Evolutionary conservation across 176 grass and related monocot genomes (phyloP).

Genomic region (Phoenix dactylifera): DNA sequence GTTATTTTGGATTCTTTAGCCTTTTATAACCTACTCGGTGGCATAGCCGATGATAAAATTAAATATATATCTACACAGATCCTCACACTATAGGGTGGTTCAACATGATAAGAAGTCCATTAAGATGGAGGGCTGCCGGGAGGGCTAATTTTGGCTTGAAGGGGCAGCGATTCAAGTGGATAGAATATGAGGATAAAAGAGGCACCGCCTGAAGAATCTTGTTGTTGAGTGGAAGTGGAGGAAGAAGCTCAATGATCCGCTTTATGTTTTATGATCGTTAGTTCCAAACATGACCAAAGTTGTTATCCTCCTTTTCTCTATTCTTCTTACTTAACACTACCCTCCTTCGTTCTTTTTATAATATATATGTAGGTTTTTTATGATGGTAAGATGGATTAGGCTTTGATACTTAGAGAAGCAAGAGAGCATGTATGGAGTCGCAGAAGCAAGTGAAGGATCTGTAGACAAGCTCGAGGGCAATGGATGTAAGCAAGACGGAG

Average conservation of each 20-base stretch:
- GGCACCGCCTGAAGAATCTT: conserved; percentile 85
- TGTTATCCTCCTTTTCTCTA: not conserved
- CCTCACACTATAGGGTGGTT: conserved; percentile 1
- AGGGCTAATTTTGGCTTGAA: conserved; percentile 49
- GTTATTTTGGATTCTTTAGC: no score
- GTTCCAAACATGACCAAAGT: conserved; percentile 98
- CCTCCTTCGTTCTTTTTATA: no score
- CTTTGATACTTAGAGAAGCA: conserved; percentile 77
- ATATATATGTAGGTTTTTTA: no score
- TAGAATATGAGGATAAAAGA: conserved; percentile 74
- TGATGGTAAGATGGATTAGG: conserved; percentile 59
- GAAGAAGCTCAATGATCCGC: conserved; percentile 84
- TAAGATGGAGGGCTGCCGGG: conserved; percentile 3
- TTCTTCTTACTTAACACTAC: no score
- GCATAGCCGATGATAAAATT: not conserved
- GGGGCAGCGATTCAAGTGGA: conserved; percentile 49
- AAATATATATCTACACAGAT: no score
- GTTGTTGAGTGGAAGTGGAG: conserved; percentile 51
- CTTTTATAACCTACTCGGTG: conserved; percentile 1
- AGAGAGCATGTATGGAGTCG: conserved; percentile 83
- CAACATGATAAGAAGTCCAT: conserved; percentile 17
- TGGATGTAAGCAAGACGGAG: conserved; percentile 1
- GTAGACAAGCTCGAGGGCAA: conserved; percentile 63
- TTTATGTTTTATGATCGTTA: conserved; percentile 65
- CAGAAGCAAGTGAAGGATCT: conserved; percentile 80